phyloP scores from a whole-genome alignment of 2,329 filamentous ascomycete species.

The Scedosporium aurantiacum region DNA sequence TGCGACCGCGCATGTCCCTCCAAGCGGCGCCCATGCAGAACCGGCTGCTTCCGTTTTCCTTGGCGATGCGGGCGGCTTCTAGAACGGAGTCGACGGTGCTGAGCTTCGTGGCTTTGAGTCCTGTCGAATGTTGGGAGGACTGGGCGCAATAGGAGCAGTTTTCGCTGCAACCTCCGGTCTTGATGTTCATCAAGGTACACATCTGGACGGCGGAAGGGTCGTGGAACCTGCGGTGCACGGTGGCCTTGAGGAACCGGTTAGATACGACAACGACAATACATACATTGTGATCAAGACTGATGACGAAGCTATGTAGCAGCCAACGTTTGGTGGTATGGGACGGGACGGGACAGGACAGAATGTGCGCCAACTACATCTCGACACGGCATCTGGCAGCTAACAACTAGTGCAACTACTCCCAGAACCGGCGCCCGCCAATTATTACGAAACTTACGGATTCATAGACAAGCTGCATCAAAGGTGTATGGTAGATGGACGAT shows the following conservation, averaged over 20 bases:
- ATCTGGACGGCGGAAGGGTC: conserved; percentile 75
- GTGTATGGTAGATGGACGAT: conserved; percentile 67
- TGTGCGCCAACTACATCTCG: no score
- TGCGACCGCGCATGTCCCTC: conserved; percentile 87
- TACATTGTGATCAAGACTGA: no score
- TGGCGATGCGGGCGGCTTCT: conserved; percentile 63
- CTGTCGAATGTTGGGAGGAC: conserved; percentile 67
- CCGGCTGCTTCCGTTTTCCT: conserved; percentile 73
- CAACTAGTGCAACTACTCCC: no score
- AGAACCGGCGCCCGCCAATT: no score
- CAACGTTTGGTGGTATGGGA: no score
- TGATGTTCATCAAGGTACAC: conserved; percentile 95
- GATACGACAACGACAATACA: no score
- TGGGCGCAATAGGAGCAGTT: conserved; percentile 92
- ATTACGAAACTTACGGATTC: conserved; percentile 47
- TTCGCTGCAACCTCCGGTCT: conserved; percentile 83
- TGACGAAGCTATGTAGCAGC: no score
- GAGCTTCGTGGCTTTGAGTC: conserved; percentile 68
- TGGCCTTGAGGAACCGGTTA: conserved; percentile 38
- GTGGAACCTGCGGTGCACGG: conserved; percentile 76
- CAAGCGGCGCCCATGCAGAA: conserved; percentile 96
- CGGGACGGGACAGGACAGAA: no score
- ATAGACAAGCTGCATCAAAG: conserved; percentile 67
- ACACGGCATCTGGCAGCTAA: no score
- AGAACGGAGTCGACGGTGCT: conserved; percentile 74